Evolutionary conservation across 305 asterid species (phyloP), one percentile per base, ranked within the genome.

Genomic region (Petunia hybrid): DNA sequence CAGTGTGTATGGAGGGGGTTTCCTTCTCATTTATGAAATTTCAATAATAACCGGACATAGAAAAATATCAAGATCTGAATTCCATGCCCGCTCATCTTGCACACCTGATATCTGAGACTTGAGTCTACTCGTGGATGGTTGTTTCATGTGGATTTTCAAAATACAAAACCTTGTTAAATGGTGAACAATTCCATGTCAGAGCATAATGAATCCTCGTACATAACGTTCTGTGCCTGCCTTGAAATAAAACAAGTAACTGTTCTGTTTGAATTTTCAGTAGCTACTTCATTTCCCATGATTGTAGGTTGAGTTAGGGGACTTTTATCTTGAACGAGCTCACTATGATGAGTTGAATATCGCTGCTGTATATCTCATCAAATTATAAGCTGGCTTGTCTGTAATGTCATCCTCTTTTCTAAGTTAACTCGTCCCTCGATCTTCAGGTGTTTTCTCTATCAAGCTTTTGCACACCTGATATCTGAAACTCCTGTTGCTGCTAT

Each of bases 401-500:
- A n/a, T 70, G 16, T 43, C 77, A 22, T 22, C 22, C 59, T 45
- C 5, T 1, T 70, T 70, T 70, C 38, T 2, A 74, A 13, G 64
- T 74, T 73, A 36, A 70, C 38, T 74, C 51, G 5, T 38, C 35
- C 77, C 41, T 55, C 76, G 39, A 36, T 85, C n/a, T 82, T 81
- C 93, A 95, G 99, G 86, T 88, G 89, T 74, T 91, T 96, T 95
- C 91, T 93, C 42, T 88, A 86, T 81, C 88, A 93, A 82, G 94
- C 97, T 62, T 82, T 90, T 83, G 95, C 97, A 35, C 95, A 96
- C 80, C 81, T 96, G 80, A 87, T 93, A 55, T 86, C 91, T n/a
- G 91, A 90, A 86, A 84, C 98, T 85, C 99, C 99, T 31, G 84
- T 88, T 81, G 82, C 86, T 64, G 98, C 93, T 84, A 81, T 94